Conservation (phyloP, 345 rosid species). For the Bretschneidera sinensis region DNA sequence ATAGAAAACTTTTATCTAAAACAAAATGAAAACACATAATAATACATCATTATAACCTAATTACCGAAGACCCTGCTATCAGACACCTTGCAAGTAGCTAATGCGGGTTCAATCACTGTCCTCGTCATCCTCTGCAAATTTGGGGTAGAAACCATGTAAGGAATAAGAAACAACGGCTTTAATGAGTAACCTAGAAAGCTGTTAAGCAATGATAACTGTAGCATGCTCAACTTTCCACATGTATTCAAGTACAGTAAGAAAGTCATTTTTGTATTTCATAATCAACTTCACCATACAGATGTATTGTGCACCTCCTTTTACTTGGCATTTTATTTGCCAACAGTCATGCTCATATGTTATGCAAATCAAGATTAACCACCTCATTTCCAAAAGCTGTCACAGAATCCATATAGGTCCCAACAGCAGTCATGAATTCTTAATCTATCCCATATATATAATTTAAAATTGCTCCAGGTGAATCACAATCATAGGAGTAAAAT, state of each 20-base stretch:
- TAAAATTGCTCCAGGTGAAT: not conserved
- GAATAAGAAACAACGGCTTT: not conserved
- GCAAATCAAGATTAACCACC: not conserved
- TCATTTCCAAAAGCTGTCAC: not conserved
- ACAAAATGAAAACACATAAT: too few species aligned
- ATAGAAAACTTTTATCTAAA: not conserved
- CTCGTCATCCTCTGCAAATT: conserved; percentile 28
- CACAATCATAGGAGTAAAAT: too few species aligned
- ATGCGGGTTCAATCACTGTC: conserved; percentile 29
- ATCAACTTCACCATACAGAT: not conserved
- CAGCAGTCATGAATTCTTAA: too few species aligned
- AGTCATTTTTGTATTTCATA: too few species aligned
- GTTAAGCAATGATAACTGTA: too few species aligned
- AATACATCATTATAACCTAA: not conserved
- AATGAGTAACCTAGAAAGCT: not conserved
- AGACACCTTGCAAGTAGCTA: conserved; percentile 11
- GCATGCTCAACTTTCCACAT: too few species aligned
- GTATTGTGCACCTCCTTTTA: not conserved
- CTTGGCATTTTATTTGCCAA: not conserved
- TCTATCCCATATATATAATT: too few species aligned
- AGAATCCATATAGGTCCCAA: not conserved
- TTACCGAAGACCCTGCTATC: not conserved
- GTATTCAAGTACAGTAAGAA: too few species aligned
- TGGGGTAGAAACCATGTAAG: conserved; percentile 1
- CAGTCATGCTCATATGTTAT: not conserved